phyloP scores from a whole-genome alignment of 768 basidiomycete genomes.

The Termitomyces sp. region DNA sequence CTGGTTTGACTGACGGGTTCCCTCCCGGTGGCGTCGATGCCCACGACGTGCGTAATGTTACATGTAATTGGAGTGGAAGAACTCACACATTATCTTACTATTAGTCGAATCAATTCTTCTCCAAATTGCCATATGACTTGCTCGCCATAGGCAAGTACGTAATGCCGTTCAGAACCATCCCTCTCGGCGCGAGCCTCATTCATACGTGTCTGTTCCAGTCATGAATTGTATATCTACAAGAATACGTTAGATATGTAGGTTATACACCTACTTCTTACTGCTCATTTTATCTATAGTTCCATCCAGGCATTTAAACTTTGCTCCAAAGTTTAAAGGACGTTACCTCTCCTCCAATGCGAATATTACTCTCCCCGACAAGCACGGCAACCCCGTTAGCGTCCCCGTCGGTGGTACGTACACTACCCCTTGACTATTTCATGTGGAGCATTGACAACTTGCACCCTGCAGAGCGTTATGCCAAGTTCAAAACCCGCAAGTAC shows the following conservation, averaged over 20 bases:
- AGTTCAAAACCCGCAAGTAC: constrained; percentile 73
- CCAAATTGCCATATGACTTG: constrained; percentile 74
- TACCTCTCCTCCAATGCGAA: constrained; percentile 85
- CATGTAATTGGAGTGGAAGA: not conserved
- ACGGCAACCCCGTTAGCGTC: constrained; percentile 18
- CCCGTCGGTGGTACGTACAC: constrained; percentile 33
- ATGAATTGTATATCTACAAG: constrained; percentile 77
- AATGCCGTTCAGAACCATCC: not conserved
- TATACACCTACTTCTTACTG: no score
- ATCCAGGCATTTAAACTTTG: constrained; percentile 61
- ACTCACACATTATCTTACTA: not conserved
- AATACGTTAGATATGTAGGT: constrained; percentile 64
- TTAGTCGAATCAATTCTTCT: constrained; percentile 73
- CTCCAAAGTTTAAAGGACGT: constrained; percentile 56
- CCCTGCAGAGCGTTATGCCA: constrained; percentile 50
- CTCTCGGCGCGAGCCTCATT: not conserved
- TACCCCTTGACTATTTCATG: not conserved
- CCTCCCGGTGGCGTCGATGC: constrained; percentile 68
- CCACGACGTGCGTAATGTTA: constrained; percentile 49
- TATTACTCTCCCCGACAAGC: constrained; percentile 60
- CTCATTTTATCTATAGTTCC: not conserved
- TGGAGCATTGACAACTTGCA: not conserved
- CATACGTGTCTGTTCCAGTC: constrained; percentile 34
- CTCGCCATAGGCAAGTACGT: constrained; percentile 82
- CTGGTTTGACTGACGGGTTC: constrained; percentile 75